Percentiles rank a stretch among this genome's conserved stretches.
phyloP scores from a whole-genome alignment of 192 early-diverging fungal species.

The Entomortierella lignicola region DNA sequence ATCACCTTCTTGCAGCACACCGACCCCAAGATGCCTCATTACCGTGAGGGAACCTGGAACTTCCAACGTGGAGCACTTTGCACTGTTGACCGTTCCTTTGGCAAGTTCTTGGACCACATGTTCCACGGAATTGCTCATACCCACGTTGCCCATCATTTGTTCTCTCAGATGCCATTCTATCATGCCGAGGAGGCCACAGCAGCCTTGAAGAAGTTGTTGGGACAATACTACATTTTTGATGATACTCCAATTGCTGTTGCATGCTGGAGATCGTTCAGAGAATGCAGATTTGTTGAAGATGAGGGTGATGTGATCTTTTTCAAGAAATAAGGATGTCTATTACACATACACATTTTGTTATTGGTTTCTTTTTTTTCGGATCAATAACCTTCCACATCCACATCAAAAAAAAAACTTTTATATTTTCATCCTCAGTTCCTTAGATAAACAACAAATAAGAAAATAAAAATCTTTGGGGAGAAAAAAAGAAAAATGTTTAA shows the following conservation, averaged over 20 bases:
- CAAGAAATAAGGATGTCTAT: constrained; percentile 9
- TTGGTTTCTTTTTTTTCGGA: too few relatives aligned
- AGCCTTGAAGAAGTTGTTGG: constrained; percentile 83
- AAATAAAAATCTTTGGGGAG: too few relatives aligned
- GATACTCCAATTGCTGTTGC: constrained; percentile 73
- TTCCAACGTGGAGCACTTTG: constrained; percentile 93
- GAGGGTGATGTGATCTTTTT: constrained; percentile 53
- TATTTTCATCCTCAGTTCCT: too few relatives aligned
- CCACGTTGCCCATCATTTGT: constrained; percentile 96
- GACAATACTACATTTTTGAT: constrained; percentile 84
- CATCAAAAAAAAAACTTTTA: too few relatives aligned
- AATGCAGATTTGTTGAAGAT: constrained; percentile 94
- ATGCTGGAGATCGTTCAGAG: constrained; percentile 72
- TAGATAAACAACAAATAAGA: too few relatives aligned
- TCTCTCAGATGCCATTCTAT: constrained; percentile 99
- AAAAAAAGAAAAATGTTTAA: too few relatives aligned
- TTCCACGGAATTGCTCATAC: constrained; percentile 88
- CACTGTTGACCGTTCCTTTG: constrained; percentile 91
- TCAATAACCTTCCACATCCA: too few relatives aligned
- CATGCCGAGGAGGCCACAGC: constrained; percentile 89
- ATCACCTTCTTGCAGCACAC: constrained; percentile 98
- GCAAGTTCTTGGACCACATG: constrained; percentile 85
- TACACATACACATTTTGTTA: too few relatives aligned
- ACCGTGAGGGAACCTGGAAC: constrained; percentile 84
- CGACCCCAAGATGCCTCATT: constrained; percentile 90